Evolutionary conservation across 1,139 yeast genomes (phyloP).

Genomic region (Pneumocystis sp.): DNA sequence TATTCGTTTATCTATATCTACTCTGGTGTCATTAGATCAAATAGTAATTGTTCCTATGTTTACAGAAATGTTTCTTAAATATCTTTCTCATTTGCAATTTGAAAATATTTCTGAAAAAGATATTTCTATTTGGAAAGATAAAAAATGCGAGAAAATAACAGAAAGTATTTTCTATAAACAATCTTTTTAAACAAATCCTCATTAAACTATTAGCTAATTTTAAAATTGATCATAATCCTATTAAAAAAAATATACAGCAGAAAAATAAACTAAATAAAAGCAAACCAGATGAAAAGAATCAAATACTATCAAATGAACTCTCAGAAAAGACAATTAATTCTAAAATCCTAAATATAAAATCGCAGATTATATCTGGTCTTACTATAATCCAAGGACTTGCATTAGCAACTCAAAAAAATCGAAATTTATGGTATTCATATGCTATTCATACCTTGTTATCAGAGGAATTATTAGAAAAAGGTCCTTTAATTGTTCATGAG

Average conservation of each 20-base stretch:
- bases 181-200: slow-evolving; percentile 18
- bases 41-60: slow-evolving; percentile 41
- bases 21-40: slow-evolving; percentile 58
- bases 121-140: slow-evolving; percentile 19
- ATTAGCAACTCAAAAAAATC: slow-evolving; percentile 47
- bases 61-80: slow-evolving; percentile 26
- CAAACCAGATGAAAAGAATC: slow-evolving; percentile 34
- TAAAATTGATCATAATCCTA: slow-evolving; percentile 63
- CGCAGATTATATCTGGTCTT: slow-evolving; percentile 35
- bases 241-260: slow-evolving; percentile 78
- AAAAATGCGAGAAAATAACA: not conserved
- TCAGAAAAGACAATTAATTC: slow-evolving; percentile 44
- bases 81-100: slow-evolving; percentile 23
- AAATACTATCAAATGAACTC: slow-evolving; percentile 67
- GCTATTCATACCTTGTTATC: slow-evolving; percentile 33
- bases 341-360: slow-evolving; percentile 29
- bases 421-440: slow-evolving; percentile 53
- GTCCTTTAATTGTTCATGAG: slow-evolving; percentile 12
- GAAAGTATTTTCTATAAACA: not conserved
- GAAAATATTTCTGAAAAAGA: slow-evolving; percentile 30
- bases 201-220: slow-evolving; percentile 16
- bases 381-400: slow-evolving; percentile 37
- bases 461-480: slow-evolving; percentile 25
- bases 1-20: slow-evolving; percentile 45
- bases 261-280: slow-evolving; percentile 59